Conservation (phyloP, 352 stramenopile genomes). For the Phytopythium chamaehyphon region DNA sequence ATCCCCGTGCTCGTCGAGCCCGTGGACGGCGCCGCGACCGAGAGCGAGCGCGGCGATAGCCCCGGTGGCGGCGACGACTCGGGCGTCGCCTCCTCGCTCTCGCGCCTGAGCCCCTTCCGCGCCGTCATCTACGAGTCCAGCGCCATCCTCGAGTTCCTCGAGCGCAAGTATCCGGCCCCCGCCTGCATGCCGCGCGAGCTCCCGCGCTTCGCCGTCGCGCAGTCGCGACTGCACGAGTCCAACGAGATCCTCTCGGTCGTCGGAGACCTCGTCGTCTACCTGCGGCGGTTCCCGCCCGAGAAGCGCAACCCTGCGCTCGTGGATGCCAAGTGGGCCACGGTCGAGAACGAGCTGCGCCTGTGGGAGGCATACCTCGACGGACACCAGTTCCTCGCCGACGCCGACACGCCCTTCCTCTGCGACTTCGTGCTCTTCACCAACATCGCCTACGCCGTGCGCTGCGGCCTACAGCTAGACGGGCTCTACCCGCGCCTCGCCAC, state of each 20-base stretch:
- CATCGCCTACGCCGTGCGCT: conserved; percentile 83
- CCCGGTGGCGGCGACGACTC: conserved; percentile 10
- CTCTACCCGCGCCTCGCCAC: conserved; percentile 74
- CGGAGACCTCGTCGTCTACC: conserved; percentile 74
- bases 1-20: conserved; percentile 79
- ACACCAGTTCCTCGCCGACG: conserved; percentile 58
- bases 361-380: conserved; percentile 75
- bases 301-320: conserved; percentile 55
- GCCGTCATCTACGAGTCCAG: conserved; percentile 74
- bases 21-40: conserved; percentile 12
- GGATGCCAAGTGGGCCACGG: conserved; percentile 60
- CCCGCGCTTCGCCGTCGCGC: conserved; percentile 54
- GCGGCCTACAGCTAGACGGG: conserved; percentile 74
- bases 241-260: conserved; percentile 85
- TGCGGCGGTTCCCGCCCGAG: conserved; percentile 62
- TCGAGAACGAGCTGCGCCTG: conserved; percentile 69
- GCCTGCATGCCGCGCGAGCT: conserved; percentile 50
- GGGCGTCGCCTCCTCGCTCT: conserved; percentile 28
- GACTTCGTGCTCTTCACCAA: conserved; percentile 86
- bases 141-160: conserved; percentile 80
- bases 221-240: conserved; percentile 75
- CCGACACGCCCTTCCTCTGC: conserved; percentile 60
- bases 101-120: conserved; percentile 32
- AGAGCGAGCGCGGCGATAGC: conserved; percentile 9
- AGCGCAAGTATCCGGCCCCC: conserved; percentile 47